These are phyloP conservation scores for Candida sojae DNA, from an alignment of 1,139 yeast genomes.

Conservation along the genomic window DNA sequence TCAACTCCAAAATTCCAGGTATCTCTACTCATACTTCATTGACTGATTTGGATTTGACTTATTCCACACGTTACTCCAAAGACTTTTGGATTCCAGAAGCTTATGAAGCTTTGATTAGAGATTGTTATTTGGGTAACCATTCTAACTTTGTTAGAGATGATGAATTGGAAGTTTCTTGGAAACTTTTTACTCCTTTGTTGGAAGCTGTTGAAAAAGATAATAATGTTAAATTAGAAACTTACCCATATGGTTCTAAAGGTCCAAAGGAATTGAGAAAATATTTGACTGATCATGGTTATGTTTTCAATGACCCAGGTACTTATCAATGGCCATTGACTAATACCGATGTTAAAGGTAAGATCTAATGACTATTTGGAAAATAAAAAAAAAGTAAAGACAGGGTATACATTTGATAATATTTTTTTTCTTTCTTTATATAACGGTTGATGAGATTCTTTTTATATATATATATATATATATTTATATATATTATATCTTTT, in stretches of 20 bases:
- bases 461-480: background rate
- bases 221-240: constrained; percentile 57
- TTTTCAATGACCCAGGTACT: constrained; percentile 55
- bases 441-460: background rate
- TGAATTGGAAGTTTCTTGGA: constrained; percentile 93
- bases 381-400: background rate
- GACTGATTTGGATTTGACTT: constrained; percentile 89
- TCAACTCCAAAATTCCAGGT: constrained; percentile 94
- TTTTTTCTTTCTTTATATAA: background rate
- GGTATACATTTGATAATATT: background rate
- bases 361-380: constrained; percentile 6
- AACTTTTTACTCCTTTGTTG: constrained; percentile 86
- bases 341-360: constrained; percentile 43
- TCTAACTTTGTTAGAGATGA: constrained; percentile 98
- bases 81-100: constrained; percentile 98
- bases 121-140: constrained; percentile 88
- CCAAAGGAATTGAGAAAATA: constrained; percentile 67
- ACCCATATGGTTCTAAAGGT: constrained; percentile 92
- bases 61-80: constrained; percentile 72
- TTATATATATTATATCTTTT: background rate
- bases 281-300: constrained; percentile 69
- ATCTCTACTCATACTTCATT: constrained; percentile 76
- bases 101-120: constrained; percentile 92
- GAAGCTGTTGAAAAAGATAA: constrained; percentile 71
- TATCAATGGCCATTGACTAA: constrained; percentile 86